These are phyloP conservation scores for Phaffia rhodozyma DNA, from an alignment of 1,284 basidiomycete species.

Conservation along the genomic window DNA sequence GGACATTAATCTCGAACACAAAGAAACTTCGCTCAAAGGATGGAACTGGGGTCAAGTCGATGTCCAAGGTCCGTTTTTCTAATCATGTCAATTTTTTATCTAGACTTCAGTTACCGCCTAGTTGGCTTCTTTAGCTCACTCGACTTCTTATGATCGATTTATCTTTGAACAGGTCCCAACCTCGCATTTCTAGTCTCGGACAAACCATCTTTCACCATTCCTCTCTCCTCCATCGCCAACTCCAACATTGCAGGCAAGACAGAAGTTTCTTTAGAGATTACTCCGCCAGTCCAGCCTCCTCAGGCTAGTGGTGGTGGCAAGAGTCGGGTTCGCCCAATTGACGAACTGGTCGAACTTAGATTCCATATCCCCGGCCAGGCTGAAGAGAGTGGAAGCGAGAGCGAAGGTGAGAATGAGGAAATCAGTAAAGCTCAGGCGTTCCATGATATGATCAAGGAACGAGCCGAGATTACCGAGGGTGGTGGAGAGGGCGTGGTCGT, in stretches of 20 bases:
- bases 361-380: conserved; percentile 87
- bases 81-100: neutral
- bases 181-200: conserved; percentile 82
- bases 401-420: conserved; percentile 29
- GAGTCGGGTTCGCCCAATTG: conserved; percentile 37
- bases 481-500: conserved; percentile 89
- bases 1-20: conserved; percentile 67
- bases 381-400: conserved; percentile 25
- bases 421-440: conserved; percentile 87
- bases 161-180: conserved; percentile 54
- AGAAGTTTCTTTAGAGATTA: conserved; percentile 94
- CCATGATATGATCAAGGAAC: conserved; percentile 93
- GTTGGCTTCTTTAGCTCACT: neutral
- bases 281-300: conserved; percentile 40
- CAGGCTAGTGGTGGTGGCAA: conserved; percentile 19
- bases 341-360: conserved; percentile 92
- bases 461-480: conserved; percentile 78
- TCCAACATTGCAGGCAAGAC: conserved; percentile 96
- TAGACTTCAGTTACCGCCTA: neutral
- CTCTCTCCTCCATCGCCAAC: conserved; percentile 77
- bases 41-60: conserved; percentile 99
- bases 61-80: conserved; percentile 56
- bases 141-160: conserved; percentile 10
- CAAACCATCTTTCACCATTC: conserved; percentile 83
- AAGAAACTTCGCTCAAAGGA: conserved; percentile 80